These are phyloP conservation scores for Reticulascus tulasneorum DNA, from an alignment of 2,329 filamentous ascomycete genomes.

Conservation along the genomic window DNA sequence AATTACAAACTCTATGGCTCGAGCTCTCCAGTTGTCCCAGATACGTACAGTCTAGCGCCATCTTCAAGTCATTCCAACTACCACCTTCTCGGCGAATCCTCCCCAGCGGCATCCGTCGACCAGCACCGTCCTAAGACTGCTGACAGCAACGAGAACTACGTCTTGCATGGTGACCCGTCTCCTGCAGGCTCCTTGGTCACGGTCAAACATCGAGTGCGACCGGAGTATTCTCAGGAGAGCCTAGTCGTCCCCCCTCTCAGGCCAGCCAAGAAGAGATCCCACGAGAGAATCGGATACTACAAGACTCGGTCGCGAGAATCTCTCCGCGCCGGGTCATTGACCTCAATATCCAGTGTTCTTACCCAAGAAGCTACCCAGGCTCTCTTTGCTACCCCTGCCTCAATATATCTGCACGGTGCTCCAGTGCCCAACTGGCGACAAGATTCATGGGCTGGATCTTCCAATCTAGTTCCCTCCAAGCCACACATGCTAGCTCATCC, in stretches of 20 bases:
- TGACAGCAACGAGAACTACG: constrained; percentile 48
- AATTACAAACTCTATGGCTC: constrained; percentile 53
- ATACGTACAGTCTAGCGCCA: constrained; percentile 34
- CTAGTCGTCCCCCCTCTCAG: constrained; percentile 53
- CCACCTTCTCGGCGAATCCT: constrained; percentile 47
- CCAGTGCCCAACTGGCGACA: constrained; percentile 23
- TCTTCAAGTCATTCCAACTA: constrained; percentile 47
- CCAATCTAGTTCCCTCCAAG: background rate
- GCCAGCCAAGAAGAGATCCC: constrained; percentile 41
- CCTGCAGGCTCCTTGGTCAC: constrained; percentile 33
- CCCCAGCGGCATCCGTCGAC: constrained; percentile 37
- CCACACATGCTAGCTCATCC: constrained; percentile 42
- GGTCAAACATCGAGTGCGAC: constrained; percentile 26
- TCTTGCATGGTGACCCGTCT: constrained; percentile 44
- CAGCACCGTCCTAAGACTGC: constrained; percentile 28
- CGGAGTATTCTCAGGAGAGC: constrained; percentile 58
- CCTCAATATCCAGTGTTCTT: constrained; percentile 52
- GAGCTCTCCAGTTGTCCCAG: constrained; percentile 36
- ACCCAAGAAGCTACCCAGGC: constrained; percentile 42
- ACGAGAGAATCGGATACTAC: constrained; percentile 45
- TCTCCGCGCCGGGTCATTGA: constrained; percentile 48
- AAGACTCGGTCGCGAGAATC: constrained; percentile 50
- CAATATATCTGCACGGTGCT: constrained; percentile 31
- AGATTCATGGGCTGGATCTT: constrained; percentile 22
- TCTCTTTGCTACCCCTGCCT: constrained; percentile 33